Percentiles rank a stretch among this genome's conserved stretches.
These are phyloP conservation scores for Bjerkandera adusta DNA, from an alignment of 1,284 basidiomycete species.

Conservation along the genomic window DNA sequence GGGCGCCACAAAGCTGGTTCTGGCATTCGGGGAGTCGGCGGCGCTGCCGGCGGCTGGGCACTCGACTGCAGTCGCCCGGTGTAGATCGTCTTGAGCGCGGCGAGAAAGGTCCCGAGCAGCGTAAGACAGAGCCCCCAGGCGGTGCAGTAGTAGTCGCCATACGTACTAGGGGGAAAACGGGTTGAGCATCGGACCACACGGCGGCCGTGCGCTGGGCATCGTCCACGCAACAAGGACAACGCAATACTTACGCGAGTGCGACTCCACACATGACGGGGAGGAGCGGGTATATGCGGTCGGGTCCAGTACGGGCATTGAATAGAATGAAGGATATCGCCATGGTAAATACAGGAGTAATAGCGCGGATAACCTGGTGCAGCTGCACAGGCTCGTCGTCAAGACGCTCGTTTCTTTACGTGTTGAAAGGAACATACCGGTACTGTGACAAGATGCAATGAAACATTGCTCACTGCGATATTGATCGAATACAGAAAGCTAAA, in stretches of 20 bases:
- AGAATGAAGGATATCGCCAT: conserved; percentile 69
- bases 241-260: conserved; percentile 80
- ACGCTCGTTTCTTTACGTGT: conserved; percentile 4
- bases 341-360: conserved; percentile 88
- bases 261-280: conserved; percentile 90
- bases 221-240: neutral
- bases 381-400: no score
- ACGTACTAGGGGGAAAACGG: conserved; percentile 54
- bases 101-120: conserved; percentile 83
- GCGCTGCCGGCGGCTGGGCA: conserved; percentile 13
- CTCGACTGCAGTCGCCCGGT: conserved; percentile 77
- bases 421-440: conserved; percentile 67
- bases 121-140: conserved; percentile 81
- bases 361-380: conserved; percentile 96
- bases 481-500: conserved; percentile 89
- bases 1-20: conserved; percentile 12
- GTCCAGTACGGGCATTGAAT: conserved; percentile 50
- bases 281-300: conserved; percentile 68
- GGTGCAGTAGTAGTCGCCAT: conserved; percentile 90
- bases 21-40: conserved; percentile 14
- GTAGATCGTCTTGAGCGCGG: conserved; percentile 87
- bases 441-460: conserved; percentile 85
- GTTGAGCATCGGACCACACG: neutral
- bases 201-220: neutral
- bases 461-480: conserved; percentile 92